Evolutionary conservation across 768 basidiomycete species (phyloP), one percentile per base, ranked within the genome.

Genomic region (Suillus subalutaceus): DNA sequence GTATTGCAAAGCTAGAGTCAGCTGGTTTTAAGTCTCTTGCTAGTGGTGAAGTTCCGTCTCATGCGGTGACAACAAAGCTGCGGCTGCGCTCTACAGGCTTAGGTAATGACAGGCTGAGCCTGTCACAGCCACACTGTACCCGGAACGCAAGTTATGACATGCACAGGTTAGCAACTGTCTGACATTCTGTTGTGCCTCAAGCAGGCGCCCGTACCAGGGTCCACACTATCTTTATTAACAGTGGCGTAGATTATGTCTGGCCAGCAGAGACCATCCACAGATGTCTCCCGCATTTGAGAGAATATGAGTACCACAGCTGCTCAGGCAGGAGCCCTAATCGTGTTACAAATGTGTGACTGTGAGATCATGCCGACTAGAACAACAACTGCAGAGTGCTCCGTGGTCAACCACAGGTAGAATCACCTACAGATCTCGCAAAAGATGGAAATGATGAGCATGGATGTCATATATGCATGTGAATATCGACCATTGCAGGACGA

Each of bases 401-500:
- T n/a, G 3, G 1, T 20, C 5, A 55, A 55, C 18, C 9, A 32
- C 16, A 12, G 18, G 12, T n/a, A 12, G 20, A 56, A 56, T n/a
- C 30, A 20, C 53, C 55, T 35, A 56, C 18, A 56, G 55, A 56
- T 56, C 20, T 12, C 32, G 6, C 18, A 12, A 56, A n/a, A 3
- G 35, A n/a, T 56, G 12, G 20, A 35, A 37, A 37, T 37, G 20
- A 56, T 56, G 55, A 56, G 55, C 20, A n/a, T 56, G 20, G 55
- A 37, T 56, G 55, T 7, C 55, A 56, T 35, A 61, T 57, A 65
- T 59, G 30, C n/a, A 57, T 52, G 38, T 55, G 53, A 10, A 58
- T 57, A 69, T 68, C 40, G 57, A 60, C 48, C 55, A 18, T 30
- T 40, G 41, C 59, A 60, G 59, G 40, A 60, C 26, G 41, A 60